These are phyloP conservation scores for Monilinia fructicola DNA, from an alignment of 2,329 filamentous ascomycete genomes.

Conservation along the genomic window DNA sequence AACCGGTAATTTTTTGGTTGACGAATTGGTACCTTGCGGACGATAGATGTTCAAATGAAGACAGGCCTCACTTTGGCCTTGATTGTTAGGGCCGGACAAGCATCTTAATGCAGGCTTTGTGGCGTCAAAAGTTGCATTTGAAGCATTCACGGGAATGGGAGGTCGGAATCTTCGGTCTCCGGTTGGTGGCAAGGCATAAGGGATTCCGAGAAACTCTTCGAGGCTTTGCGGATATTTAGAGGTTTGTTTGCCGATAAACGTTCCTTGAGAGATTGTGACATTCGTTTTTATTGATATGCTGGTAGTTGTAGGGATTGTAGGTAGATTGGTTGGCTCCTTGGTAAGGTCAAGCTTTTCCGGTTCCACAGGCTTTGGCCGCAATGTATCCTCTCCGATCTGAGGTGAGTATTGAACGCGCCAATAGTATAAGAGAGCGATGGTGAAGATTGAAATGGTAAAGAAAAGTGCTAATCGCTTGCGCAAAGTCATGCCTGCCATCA, in stretches of 20 bases:
- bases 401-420: slow-evolving; percentile 20
- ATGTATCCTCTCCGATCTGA: background rate
- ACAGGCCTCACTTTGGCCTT: slow-evolving; percentile 48
- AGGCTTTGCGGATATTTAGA: slow-evolving; percentile 31
- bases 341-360: slow-evolving; percentile 11
- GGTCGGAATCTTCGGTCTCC: slow-evolving; percentile 49
- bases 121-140: slow-evolving; percentile 41
- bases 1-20: slow-evolving; percentile 46
- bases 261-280: slow-evolving; percentile 36
- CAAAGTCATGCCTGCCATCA: slow-evolving; percentile 6
- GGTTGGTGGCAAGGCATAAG: slow-evolving; percentile 49
- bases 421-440: slow-evolving; percentile 7
- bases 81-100: slow-evolving; percentile 30
- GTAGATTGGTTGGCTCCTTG: background rate
- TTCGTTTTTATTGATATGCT: background rate
- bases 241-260: slow-evolving; percentile 31
- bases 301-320: background rate
- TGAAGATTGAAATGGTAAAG: slow-evolving; percentile 6
- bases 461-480: slow-evolving; percentile 17
- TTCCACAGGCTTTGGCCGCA: slow-evolving; percentile 4
- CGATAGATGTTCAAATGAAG: slow-evolving; percentile 53
- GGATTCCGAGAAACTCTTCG: slow-evolving; percentile 50
- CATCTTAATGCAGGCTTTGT: slow-evolving; percentile 41
- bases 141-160: slow-evolving; percentile 31
- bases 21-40: slow-evolving; percentile 34